Evolutionary conservation across 176 grass and related monocot genomes (phyloP).

Genomic region (Avena insularis): DNA sequence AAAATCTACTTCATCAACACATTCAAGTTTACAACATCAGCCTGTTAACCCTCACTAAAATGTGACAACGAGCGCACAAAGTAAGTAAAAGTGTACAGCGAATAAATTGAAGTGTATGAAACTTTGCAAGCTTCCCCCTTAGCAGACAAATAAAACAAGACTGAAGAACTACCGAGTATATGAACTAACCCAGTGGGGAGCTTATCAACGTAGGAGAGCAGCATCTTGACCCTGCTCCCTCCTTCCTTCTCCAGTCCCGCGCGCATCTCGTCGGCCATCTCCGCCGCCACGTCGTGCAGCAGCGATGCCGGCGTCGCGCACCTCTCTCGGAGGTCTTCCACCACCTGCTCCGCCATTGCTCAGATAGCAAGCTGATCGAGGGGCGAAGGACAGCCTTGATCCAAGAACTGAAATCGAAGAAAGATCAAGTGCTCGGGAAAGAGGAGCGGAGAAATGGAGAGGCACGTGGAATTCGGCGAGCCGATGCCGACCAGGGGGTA

Average conservation of each 20-base stretch:
- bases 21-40: slow-evolving; percentile 6
- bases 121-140: not conserved
- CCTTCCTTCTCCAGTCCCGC: slow-evolving; percentile 65
- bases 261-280: slow-evolving; percentile 75
- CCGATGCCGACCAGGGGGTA: not conserved
- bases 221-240: slow-evolving; percentile 79
- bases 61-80: not conserved
- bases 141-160: slow-evolving; percentile 24
- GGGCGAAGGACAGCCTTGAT: not conserved
- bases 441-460: not conserved
- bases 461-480: not conserved
- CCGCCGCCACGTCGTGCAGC: slow-evolving; percentile 58
- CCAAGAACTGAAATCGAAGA: not conserved
- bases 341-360: slow-evolving; percentile 56
- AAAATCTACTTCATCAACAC: not conserved
- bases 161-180: not conserved
- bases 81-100: not conserved
- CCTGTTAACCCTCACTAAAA: not conserved
- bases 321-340: slow-evolving; percentile 54
- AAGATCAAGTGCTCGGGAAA: not conserved
- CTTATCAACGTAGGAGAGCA: slow-evolving; percentile 79
- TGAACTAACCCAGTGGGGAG: slow-evolving; percentile 73
- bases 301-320: slow-evolving; percentile 52
- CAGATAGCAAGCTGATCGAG: not conserved
- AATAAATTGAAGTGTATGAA: not conserved